Percentiles rank a stretch among this genome's conserved stretches.
These are phyloP conservation scores for Mycena albidolilacea DNA, from an alignment of 768 basidiomycete genomes.

Conservation along the genomic window DNA sequence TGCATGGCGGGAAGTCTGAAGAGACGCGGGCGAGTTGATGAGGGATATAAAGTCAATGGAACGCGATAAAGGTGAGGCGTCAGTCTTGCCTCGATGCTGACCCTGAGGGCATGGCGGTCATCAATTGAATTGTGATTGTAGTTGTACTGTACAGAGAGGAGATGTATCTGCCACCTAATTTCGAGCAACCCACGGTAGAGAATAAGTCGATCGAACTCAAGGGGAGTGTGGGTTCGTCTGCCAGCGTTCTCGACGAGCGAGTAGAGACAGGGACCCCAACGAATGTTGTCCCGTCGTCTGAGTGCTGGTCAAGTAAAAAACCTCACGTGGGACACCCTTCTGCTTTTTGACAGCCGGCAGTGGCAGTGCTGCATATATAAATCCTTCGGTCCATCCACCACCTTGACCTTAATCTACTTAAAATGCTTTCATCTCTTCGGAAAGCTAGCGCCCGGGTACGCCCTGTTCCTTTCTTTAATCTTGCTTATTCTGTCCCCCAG, in stretches of 20 bases:
- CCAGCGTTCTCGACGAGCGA: slow-evolving; percentile 69
- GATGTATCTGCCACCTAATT: slow-evolving; percentile 86
- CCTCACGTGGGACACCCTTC: slow-evolving; percentile 9
- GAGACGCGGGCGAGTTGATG: background rate
- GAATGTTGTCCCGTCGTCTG: slow-evolving; percentile 75
- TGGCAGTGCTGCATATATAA: slow-evolving; percentile 13
- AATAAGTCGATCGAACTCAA: slow-evolving; percentile 83
- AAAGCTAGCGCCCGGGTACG: slow-evolving; percentile 78
- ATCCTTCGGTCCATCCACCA: slow-evolving; percentile 22
- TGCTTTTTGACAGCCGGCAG: background rate
- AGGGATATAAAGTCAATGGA: slow-evolving; percentile 33
- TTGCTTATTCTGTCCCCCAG: slow-evolving; percentile 51
- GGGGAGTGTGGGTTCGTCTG: slow-evolving; percentile 72
- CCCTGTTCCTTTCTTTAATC: slow-evolving; percentile 29
- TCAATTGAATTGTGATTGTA: slow-evolving; percentile 31
- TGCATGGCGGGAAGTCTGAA: slow-evolving; percentile 36
- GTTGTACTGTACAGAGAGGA: slow-evolving; percentile 30
- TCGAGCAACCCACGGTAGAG: slow-evolving; percentile 70
- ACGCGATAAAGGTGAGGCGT: slow-evolving; percentile 41
- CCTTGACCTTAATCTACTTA: slow-evolving; percentile 32
- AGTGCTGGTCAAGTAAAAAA: slow-evolving; percentile 67
- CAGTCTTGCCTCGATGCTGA: slow-evolving; percentile 40
- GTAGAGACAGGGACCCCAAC: slow-evolving; percentile 80
- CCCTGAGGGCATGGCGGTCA: slow-evolving; percentile 30
- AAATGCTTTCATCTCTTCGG: slow-evolving; percentile 79